Conservation (phyloP, 371 early-diverging fungal genomes). For the Mucor ambiguus region DNA sequence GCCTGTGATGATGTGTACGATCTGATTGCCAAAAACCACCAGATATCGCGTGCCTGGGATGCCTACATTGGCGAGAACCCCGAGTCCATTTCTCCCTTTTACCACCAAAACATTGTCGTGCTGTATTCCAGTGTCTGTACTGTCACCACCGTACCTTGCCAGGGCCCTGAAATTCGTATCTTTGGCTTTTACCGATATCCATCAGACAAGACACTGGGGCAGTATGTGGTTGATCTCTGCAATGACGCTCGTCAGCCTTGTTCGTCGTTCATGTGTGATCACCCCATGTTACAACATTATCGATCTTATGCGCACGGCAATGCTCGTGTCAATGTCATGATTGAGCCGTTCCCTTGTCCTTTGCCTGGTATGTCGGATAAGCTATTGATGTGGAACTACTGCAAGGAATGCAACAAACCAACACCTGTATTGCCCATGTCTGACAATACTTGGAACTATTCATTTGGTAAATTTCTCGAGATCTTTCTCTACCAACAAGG, state of each 20-base stretch:
- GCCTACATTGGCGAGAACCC: constrained; percentile 61
- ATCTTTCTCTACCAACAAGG: constrained; percentile 79
- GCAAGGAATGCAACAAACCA: constrained; percentile 69
- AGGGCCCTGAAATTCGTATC: constrained; percentile 74
- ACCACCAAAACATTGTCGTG: constrained; percentile 76
- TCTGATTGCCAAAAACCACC: constrained; percentile 51
- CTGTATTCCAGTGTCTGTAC: constrained; percentile 75
- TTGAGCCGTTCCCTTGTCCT: constrained; percentile 71
- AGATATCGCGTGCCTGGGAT: constrained; percentile 59
- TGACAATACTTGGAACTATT: constrained; percentile 90
- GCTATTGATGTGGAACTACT: constrained; percentile 92
- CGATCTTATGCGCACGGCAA: constrained; percentile 88
- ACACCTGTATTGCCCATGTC: constrained; percentile 85
- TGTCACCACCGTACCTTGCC: constrained; percentile 72
- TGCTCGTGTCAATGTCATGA: constrained; percentile 78
- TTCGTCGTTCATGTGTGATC: constrained; percentile 71
- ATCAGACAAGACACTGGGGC: constrained; percentile 87
- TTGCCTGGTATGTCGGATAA: constrained; percentile 72
- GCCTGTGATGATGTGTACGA: constrained; percentile 38
- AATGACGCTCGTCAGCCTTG: constrained; percentile 71
- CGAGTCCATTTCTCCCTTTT: constrained; percentile 66
- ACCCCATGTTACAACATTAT: constrained; percentile 78
- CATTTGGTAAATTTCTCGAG: constrained; percentile 97
- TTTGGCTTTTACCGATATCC: constrained; percentile 83
- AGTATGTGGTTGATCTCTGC: constrained; percentile 85